A percentile compares a stretch with the other conserved stretches of the same genome.
Conservation (phyloP, 257 asterid species). For the Verbascum thapsus region DNA sequence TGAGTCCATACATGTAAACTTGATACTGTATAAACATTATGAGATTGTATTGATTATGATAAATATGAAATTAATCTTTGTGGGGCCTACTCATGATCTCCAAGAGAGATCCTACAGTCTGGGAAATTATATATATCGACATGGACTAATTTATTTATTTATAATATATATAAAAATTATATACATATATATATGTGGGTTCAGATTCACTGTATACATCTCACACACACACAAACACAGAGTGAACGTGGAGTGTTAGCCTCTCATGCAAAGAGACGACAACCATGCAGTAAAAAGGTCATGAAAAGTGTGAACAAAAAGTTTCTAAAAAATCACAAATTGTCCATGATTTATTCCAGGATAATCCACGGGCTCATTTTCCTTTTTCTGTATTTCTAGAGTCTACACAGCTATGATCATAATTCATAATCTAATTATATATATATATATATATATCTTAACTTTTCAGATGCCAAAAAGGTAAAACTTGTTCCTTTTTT, state of each 20-base stretch:
- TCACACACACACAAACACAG: not conserved
- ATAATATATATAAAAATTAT: not conserved
- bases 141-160: not conserved
- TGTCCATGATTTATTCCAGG: slow-evolving; percentile 35
- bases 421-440: not conserved
- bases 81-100: slow-evolving; percentile 22
- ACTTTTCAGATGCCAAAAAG: slow-evolving; percentile 26
- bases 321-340: slow-evolving; percentile 20
- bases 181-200: not conserved
- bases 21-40: not conserved
- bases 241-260: slow-evolving; percentile 28
- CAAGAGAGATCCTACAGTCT: slow-evolving; percentile 33
- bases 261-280: slow-evolving; percentile 28
- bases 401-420: slow-evolving; percentile 12
- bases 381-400: slow-evolving; percentile 10
- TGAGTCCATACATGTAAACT: slow-evolving; percentile 15
- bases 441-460: not conserved
- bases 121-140: slow-evolving; percentile 32
- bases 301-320: slow-evolving; percentile 39
- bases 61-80: slow-evolving; percentile 7
- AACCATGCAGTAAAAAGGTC: slow-evolving; percentile 29
- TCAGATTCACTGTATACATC: not conserved
- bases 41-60: not conserved
- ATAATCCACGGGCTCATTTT: slow-evolving; percentile 16
- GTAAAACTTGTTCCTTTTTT: slow-evolving; percentile 18